Conservation (phyloP, 352 stramenopile genomes). For the Globisporangium cylindrosporum region DNA sequence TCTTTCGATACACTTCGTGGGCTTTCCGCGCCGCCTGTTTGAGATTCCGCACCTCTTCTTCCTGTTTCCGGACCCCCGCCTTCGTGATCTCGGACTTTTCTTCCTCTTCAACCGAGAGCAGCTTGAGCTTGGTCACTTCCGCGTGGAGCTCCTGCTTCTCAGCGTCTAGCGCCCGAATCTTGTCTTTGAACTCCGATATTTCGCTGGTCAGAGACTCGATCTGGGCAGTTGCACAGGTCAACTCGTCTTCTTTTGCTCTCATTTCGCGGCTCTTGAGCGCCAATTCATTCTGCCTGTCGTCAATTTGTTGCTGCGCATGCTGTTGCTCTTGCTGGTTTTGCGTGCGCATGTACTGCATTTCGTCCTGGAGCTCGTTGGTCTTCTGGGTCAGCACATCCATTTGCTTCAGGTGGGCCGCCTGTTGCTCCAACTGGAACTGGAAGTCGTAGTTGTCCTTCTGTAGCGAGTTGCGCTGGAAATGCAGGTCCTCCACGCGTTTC, state of each 20-base stretch:
- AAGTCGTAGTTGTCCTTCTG: slow-evolving; percentile 79
- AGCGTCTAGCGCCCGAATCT: slow-evolving; percentile 23
- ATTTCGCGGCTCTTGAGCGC: slow-evolving; percentile 27
- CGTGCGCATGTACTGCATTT: slow-evolving; percentile 23
- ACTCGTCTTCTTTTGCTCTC: slow-evolving; percentile 25
- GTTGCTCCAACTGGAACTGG: slow-evolving; percentile 62
- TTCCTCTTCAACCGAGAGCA: slow-evolving; percentile 42
- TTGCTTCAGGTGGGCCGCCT: slow-evolving; percentile 42
- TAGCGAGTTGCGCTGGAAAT: slow-evolving; percentile 66
- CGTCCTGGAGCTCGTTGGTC: slow-evolving; percentile 34
- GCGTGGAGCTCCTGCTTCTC: slow-evolving; percentile 35
- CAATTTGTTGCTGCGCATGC: not conserved
- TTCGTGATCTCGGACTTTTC: slow-evolving; percentile 44
- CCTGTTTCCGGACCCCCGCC: slow-evolving; percentile 32
- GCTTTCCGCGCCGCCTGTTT: slow-evolving; percentile 54
- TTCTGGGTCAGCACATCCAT: slow-evolving; percentile 37
- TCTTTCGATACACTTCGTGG: slow-evolving; percentile 58
- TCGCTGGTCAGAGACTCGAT: slow-evolving; percentile 30
- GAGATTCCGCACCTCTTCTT: slow-evolving; percentile 58
- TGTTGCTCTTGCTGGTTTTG: slow-evolving; percentile 7
- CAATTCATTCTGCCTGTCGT: slow-evolving; percentile 8
- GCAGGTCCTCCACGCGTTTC: slow-evolving; percentile 63
- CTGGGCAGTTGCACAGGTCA: slow-evolving; percentile 25
- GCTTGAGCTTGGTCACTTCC: slow-evolving; percentile 34
- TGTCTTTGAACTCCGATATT: slow-evolving; percentile 15